Conservation (phyloP, 192 early-diverging fungal genomes). For the Podila clonocystis region DNA sequence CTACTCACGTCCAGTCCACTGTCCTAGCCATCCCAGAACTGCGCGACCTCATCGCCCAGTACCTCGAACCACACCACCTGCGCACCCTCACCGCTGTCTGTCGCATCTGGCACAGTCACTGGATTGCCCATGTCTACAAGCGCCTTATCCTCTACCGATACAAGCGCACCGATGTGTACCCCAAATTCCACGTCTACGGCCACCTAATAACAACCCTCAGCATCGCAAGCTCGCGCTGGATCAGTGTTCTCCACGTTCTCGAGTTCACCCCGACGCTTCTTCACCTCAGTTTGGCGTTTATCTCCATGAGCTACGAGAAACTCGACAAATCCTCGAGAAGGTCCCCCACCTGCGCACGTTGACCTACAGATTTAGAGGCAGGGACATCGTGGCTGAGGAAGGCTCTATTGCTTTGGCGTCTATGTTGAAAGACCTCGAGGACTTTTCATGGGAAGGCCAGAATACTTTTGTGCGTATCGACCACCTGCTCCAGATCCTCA, state of each 20-base stretch:
- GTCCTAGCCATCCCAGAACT: conserved; percentile 13
- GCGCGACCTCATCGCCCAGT: conserved; percentile 1
- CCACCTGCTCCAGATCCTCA: neutral
- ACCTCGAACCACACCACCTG: neutral
- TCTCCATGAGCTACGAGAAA: neutral
- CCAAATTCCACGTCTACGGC: neutral
- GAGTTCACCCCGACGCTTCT: neutral
- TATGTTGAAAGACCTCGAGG: neutral
- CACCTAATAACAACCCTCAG: neutral
- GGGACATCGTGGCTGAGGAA: neutral
- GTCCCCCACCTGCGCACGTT: neutral
- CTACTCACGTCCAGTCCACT: neutral
- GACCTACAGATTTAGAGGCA: neutral
- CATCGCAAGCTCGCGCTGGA: neutral
- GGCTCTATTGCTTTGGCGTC: neutral
- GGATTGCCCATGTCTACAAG: conserved; percentile 5
- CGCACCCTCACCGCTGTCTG: neutral
- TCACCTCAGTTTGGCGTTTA: neutral
- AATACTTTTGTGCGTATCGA: neutral
- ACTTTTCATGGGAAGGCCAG: neutral
- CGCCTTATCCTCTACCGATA: neutral
- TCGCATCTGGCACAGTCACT: neutral
- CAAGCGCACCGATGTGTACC: neutral
- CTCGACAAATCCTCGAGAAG: neutral
- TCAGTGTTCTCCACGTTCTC: neutral